Percentiles rank a stretch among this genome's conserved stretches.
Evolutionary conservation across 2,329 filamentous ascomycete species (phyloP).

Genomic region (Colletotrichum noveboracense): DNA sequence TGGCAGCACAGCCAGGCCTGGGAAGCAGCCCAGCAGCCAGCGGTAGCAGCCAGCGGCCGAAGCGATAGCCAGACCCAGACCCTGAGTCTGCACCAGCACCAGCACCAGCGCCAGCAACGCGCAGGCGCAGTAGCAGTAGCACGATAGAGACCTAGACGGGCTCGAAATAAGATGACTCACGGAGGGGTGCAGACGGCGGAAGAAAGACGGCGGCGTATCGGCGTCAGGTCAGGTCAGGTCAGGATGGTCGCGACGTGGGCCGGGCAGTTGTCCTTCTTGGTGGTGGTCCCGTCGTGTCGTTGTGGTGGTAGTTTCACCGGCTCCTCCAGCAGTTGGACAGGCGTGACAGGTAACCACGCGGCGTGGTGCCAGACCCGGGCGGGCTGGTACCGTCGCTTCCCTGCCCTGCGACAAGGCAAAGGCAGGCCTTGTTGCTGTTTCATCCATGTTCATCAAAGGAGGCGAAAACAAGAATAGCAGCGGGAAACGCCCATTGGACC

Average conservation of each 20-base stretch:
- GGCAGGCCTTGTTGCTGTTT: not conserved
- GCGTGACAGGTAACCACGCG: not conserved
- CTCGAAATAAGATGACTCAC: not conserved
- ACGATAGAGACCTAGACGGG: not conserved
- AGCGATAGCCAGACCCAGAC: not conserved
- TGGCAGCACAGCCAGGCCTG: not conserved
- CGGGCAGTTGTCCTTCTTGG: not conserved
- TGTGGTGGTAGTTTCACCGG: not conserved
- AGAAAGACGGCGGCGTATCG: conserved; percentile 1
- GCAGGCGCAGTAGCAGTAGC: not conserved
- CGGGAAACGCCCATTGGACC: conserved; percentile 1
- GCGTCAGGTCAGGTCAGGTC: conserved; percentile 8
- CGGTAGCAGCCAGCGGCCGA: not conserved
- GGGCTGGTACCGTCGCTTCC: not conserved
- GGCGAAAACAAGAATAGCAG: conserved; percentile 5
- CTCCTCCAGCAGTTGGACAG: not conserved
- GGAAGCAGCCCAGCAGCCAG: not conserved
- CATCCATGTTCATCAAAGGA: not conserved
- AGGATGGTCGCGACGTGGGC: conserved; percentile 11
- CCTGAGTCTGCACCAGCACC: not conserved
- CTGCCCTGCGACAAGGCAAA: not conserved
- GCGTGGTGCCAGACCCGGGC: not conserved
- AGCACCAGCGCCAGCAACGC: not conserved
- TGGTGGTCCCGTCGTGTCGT: not conserved
- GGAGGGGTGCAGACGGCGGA: conserved; percentile 1